Conservation (phyloP, 140 eudicot genomes). For the Cichorium intybus region DNA sequence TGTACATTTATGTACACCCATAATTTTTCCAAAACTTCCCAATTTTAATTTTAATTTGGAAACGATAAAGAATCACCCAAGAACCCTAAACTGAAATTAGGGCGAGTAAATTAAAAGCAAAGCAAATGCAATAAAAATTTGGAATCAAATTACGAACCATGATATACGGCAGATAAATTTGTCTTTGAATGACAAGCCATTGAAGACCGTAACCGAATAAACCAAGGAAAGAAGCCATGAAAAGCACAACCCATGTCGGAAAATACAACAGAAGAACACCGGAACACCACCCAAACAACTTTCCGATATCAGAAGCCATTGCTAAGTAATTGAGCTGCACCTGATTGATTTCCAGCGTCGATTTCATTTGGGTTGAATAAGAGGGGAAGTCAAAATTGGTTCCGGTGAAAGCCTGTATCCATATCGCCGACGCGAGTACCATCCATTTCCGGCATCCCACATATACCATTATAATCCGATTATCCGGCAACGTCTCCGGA, state of each 20-base stretch:
- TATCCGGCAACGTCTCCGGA: neutral
- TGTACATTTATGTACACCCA: neutral
- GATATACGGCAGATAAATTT: constrained; percentile 51
- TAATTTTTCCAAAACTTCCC: neutral
- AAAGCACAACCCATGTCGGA: constrained; percentile 61
- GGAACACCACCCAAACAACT: constrained; percentile 74
- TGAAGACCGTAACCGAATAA: constrained; percentile 68
- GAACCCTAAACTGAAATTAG: constrained; percentile 10
- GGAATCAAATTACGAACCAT: constrained; percentile 39
- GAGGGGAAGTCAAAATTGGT: constrained; percentile 74
- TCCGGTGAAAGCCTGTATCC: constrained; percentile 78
- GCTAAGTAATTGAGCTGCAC: constrained; percentile 55
- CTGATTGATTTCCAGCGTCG: constrained; percentile 43
- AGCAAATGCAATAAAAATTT: neutral
- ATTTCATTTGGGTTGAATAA: constrained; percentile 56
- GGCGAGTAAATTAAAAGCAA: neutral
- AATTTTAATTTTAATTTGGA: neutral
- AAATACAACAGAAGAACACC: constrained; percentile 52
- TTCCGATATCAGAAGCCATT: constrained; percentile 66
- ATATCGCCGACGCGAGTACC: constrained; percentile 53
- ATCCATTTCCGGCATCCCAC: constrained; percentile 52
- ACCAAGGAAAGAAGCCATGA: constrained; percentile 60
- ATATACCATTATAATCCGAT: constrained; percentile 2
- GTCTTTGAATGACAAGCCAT: constrained; percentile 49
- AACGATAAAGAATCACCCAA: neutral